These are phyloP conservation scores for Fusarium hostae DNA, from an alignment of 2,329 filamentous ascomycete species.

Conservation along the genomic window DNA sequence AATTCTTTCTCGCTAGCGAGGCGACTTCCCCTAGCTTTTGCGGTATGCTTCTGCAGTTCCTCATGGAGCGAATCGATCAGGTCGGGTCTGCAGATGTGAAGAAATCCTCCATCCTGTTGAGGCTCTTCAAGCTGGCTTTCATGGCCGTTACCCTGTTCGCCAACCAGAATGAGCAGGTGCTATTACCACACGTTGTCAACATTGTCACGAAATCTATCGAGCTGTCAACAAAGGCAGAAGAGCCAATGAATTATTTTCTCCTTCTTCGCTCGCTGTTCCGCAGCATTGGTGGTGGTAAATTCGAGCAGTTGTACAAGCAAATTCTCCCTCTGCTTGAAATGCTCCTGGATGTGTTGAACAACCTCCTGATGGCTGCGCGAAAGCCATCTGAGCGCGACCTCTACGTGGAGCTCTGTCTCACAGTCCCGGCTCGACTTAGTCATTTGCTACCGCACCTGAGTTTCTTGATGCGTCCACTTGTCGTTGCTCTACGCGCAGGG, in stretches of 20 bases:
- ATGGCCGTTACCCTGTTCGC: constrained; percentile 99
- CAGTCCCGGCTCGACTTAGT: constrained; percentile 91
- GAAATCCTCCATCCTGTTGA: constrained; percentile 90
- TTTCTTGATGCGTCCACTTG: constrained; percentile 95
- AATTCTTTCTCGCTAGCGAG: constrained; percentile 99
- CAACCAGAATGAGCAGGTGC: constrained; percentile 91
- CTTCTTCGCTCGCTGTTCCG: constrained; percentile 91
- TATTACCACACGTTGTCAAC: constrained; percentile 94
- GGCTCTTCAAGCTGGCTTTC: constrained; percentile 97
- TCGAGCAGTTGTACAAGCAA: constrained; percentile 98
- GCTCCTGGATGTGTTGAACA: constrained; percentile 97
- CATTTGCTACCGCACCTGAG: constrained; percentile 95
- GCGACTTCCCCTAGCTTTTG: constrained; percentile 97
- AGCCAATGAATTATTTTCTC: constrained; percentile 99
- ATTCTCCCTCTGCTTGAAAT: constrained; percentile 96
- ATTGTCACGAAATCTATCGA: constrained; percentile 98
- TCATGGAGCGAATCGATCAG: constrained; percentile 96
- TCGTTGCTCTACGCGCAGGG: constrained; percentile 92
- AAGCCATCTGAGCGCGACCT: constrained; percentile 92
- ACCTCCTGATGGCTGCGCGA: constrained; percentile 86
- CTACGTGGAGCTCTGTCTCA: constrained; percentile 96
- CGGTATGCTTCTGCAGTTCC: constrained; percentile 95
- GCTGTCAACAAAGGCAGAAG: constrained; percentile 92
- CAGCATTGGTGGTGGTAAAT: constrained; percentile 96
- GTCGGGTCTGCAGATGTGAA: constrained; percentile 92